Evolutionary conservation across 371 early-diverging fungal genomes (phyloP).

Genomic region (Apophysomyces sp.): DNA sequence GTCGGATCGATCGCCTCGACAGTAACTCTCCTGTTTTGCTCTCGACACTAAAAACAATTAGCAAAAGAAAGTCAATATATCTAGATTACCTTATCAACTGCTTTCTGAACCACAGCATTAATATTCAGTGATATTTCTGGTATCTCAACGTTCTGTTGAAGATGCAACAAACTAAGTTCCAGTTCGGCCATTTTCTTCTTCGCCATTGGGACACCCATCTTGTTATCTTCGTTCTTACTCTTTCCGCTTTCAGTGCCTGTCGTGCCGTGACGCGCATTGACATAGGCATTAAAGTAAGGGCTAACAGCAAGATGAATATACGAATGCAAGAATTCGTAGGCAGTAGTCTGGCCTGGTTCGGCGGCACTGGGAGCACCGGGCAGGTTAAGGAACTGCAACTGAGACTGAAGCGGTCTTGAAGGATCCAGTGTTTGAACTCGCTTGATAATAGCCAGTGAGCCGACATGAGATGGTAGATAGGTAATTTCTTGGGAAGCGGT

Average conservation of each 20-base stretch:
- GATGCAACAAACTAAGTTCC: conserved; percentile 89
- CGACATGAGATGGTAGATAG: conserved; percentile 73
- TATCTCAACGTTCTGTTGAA: conserved; percentile 98
- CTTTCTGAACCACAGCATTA: conserved; percentile 81
- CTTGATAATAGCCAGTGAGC: conserved; percentile 90
- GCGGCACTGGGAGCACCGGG: conserved; percentile 82
- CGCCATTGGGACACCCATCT: conserved; percentile 90
- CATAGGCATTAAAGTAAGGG: conserved; percentile 97
- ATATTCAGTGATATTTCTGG: conserved; percentile 89
- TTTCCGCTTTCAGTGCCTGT: conserved; percentile 30
- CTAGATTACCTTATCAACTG: conserved; percentile 66
- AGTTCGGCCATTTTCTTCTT: conserved; percentile 98
- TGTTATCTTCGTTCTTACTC: conserved; percentile 78
- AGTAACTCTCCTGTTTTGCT: conserved; percentile 61
- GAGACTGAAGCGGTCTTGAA: conserved; percentile 70
- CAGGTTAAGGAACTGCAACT: conserved; percentile 89
- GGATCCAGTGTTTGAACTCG: conserved; percentile 76
- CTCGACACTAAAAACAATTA: conserved; percentile 50
- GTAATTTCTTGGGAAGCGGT: conserved; percentile 75
- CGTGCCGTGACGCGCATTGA: conserved; percentile 68
- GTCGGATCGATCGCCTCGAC: conserved; percentile 73
- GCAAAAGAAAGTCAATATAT: background rate
- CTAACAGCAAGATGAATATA: conserved; percentile 93
- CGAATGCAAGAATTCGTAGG: conserved; percentile 92
- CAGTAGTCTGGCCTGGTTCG: conserved; percentile 58